Evolutionary conservation across 208 protist genomes (phyloP).

Genomic region (Naegleria gruberi): DNA sequence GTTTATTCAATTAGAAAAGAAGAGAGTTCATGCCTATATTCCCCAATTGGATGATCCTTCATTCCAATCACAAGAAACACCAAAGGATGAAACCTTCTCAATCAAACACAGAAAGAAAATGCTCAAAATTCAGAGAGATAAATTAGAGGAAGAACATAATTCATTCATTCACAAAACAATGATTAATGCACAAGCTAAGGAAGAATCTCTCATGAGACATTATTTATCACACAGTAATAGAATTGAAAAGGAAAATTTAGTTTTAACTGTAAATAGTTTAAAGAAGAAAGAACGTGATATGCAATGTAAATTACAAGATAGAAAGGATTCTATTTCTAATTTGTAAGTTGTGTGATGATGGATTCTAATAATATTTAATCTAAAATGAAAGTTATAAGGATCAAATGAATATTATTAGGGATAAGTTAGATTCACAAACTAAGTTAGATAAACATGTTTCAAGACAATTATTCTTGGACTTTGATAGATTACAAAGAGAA

Average conservation of each 20-base stretch:
- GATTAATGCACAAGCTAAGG: background rate
- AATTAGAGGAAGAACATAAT: background rate
- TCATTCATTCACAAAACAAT: background rate
- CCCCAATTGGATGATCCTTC: background rate
- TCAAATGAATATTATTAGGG: background rate
- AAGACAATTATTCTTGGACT: background rate
- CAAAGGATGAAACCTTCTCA: too few relatives aligned
- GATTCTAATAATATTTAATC: too few relatives aligned
- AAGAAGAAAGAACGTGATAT: background rate
- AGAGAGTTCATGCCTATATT: background rate
- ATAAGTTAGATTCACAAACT: background rate
- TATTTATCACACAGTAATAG: background rate
- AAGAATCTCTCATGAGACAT: background rate
- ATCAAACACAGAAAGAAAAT: background rate
- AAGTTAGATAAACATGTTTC: background rate
- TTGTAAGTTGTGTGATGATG: background rate
- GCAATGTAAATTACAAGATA: background rate
- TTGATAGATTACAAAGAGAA: background rate
- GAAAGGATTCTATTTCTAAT: background rate
- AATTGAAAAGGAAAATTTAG: background rate
- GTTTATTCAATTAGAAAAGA: background rate
- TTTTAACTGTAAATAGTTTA: background rate
- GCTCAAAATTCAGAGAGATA: background rate
- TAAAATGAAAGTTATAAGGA: background rate
- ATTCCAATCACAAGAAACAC: too few relatives aligned